These are phyloP conservation scores for Candida rishiriensis DNA, from an alignment of 805 yeast genomes.

Conservation along the genomic window DNA sequence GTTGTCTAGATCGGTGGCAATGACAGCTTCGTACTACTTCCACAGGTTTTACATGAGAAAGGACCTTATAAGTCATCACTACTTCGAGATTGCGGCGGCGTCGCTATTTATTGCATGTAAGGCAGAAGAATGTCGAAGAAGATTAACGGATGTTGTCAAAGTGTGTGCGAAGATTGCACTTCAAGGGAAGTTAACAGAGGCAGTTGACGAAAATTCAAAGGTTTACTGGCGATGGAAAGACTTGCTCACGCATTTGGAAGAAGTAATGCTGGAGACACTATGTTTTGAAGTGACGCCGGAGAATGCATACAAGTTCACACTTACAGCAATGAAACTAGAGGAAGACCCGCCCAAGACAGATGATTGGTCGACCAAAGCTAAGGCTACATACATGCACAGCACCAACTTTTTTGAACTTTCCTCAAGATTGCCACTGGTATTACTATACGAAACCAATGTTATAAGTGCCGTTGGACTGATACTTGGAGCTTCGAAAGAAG, in stretches of 20 bases:
- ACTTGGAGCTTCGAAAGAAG: conserved; percentile 18
- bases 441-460: conserved; percentile 20
- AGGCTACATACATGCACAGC: conserved; percentile 18
- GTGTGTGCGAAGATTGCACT: conserved; percentile 43
- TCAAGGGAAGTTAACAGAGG: conserved; percentile 33
- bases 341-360: conserved; percentile 11
- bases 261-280: conserved; percentile 37
- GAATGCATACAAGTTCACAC: conserved; percentile 34
- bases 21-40: conserved; percentile 43
- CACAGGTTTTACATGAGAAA: conserved; percentile 50
- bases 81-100: conserved; percentile 48
- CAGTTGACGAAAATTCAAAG: conserved; percentile 40
- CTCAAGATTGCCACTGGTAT: conserved; percentile 26
- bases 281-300: conserved; percentile 45
- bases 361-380: conserved; percentile 14
- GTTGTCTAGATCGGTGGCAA: conserved; percentile 43
- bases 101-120: conserved; percentile 49
- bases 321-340: conserved; percentile 21
- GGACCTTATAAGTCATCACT: conserved; percentile 38
- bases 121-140: conserved; percentile 47
- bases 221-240: conserved; percentile 52
- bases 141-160: conserved; percentile 44
- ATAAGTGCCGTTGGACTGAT: conserved; percentile 24
- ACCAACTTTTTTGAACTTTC: conserved; percentile 25
- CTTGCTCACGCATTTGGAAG: conserved; percentile 41